Evolutionary conservation across 1,284 basidiomycete genomes (phyloP).

Genomic region (Marasmius oreades): DNA sequence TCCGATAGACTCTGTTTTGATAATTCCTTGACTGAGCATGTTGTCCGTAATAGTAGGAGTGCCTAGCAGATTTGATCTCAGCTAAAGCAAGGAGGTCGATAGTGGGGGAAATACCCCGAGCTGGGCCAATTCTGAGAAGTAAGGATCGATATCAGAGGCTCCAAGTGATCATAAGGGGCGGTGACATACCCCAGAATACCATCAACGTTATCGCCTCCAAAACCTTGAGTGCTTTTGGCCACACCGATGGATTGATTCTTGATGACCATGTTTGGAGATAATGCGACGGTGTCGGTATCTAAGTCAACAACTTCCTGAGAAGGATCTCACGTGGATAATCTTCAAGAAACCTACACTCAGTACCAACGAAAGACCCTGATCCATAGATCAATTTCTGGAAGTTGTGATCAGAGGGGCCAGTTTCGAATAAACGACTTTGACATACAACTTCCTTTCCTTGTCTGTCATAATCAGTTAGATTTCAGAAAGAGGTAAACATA

Average conservation of each 20-base stretch:
- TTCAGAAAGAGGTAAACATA: background rate
- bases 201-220: conserved; percentile 29
- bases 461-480: conserved; percentile 13
- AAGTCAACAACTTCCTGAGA: background rate
- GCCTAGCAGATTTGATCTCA: background rate
- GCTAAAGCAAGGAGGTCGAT: background rate
- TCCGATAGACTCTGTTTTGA: conserved; percentile 19
- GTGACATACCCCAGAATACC: conserved; percentile 36
- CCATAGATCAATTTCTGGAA: conserved; percentile 43
- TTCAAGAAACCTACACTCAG: conserved; percentile 28
- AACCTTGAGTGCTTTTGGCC: conserved; percentile 32
- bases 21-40: conserved; percentile 17
- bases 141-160: background rate
- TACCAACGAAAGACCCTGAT: conserved; percentile 41
- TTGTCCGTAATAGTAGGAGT: conserved; percentile 22
- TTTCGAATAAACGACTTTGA: background rate
- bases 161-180: background rate
- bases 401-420: background rate
- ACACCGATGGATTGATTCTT: conserved; percentile 40
- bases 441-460: conserved; percentile 18
- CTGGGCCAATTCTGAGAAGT: conserved; percentile 33
- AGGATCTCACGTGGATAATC: background rate
- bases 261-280: conserved; percentile 29
- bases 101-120: conserved; percentile 17
- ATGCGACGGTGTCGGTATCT: conserved; percentile 34